phyloP scores from a whole-genome alignment of 2,329 filamentous ascomycete species.

The Penicillium crustosum region DNA sequence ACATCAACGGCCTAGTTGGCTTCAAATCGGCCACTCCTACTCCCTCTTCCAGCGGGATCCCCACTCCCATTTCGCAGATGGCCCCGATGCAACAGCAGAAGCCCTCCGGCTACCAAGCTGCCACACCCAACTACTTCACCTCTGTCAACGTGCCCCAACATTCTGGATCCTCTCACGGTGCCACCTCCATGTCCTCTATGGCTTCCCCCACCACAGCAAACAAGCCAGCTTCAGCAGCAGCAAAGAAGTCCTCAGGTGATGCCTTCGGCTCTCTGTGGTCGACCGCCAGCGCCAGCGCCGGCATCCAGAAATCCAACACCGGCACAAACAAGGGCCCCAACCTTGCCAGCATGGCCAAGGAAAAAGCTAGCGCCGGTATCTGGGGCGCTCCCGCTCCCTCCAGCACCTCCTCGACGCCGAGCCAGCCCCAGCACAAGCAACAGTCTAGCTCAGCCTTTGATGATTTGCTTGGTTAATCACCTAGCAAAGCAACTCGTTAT shows the following conservation, averaged over 20 bases:
- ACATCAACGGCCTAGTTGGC: constrained; percentile 74
- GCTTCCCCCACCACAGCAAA: constrained; percentile 41
- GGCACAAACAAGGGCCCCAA: constrained; percentile 67
- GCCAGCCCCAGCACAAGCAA: constrained; percentile 34
- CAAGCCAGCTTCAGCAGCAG: constrained; percentile 48
- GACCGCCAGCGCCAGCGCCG: constrained; percentile 64
- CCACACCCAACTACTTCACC: constrained; percentile 92
- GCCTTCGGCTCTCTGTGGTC: constrained; percentile 87
- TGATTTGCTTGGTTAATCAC: constrained; percentile 41
- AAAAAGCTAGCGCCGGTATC: constrained; percentile 91
- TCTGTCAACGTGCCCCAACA: constrained; percentile 58
- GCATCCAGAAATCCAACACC: constrained; percentile 70
- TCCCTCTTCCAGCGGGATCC: constrained; percentile 54
- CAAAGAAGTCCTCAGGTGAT: constrained; percentile 62
- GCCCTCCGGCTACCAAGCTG: constrained; percentile 68
- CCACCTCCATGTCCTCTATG: constrained; percentile 40
- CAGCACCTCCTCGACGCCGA: constrained; percentile 52
- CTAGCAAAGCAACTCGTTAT: not conserved
- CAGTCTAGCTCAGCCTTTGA: constrained; percentile 38
- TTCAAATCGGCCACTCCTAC: constrained; percentile 80
- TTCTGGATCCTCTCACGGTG: constrained; percentile 35
- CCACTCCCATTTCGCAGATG: constrained; percentile 52
- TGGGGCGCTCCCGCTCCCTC: constrained; percentile 73
- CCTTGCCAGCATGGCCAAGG: constrained; percentile 93
- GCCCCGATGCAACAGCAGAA: constrained; percentile 48